Evolutionary conservation across 305 asterid species (phyloP).

Genomic region (Solanum hybrid): DNA sequence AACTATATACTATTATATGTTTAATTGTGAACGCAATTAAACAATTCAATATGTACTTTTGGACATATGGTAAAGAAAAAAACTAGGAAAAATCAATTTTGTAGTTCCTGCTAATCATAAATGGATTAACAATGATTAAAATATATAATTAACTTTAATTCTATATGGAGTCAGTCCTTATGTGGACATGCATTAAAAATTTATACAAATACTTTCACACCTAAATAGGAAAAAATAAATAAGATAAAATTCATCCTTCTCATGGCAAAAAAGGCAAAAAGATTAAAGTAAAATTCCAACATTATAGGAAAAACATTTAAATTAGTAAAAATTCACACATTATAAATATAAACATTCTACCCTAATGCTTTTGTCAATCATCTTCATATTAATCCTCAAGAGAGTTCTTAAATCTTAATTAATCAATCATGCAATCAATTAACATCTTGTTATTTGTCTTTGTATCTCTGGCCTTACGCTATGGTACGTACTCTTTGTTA

Average conservation of each 20-base stretch:
- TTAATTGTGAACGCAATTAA: not conserved
- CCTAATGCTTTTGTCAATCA: not conserved
- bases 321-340: not conserved
- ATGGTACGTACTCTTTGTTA: not conserved
- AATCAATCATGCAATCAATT: not conserved
- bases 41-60: not conserved
- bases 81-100: not conserved
- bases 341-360: not conserved
- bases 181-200: not conserved
- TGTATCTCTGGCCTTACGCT: not conserved
- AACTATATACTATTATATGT: not conserved
- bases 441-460: not conserved
- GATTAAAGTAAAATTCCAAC: not conserved
- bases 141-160: not conserved
- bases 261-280: not conserved
- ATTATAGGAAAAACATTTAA: not conserved
- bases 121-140: no score
- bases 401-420: not conserved
- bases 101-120: not conserved
- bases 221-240: not conserved
- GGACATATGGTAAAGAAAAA: not conserved
- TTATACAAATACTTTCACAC: not conserved
- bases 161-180: not conserved
- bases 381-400: not conserved
- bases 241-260: not conserved